Percentiles rank a stretch among this genome's conserved stretches.
phyloP scores from a whole-genome alignment of 257 asterid genomes.

The Solanum lycopersicoides region DNA sequence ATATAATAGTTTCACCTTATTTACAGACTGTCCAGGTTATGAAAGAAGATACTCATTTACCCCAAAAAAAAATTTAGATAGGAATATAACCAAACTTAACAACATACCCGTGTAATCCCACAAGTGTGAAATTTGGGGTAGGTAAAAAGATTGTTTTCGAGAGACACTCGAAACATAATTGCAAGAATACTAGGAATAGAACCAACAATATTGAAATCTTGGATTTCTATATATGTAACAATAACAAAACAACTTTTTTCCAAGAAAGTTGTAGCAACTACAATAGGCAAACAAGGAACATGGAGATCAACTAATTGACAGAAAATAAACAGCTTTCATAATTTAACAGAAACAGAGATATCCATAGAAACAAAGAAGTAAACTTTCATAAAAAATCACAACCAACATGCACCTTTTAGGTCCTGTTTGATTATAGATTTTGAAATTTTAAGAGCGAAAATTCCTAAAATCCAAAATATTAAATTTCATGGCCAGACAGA shows the following conservation, averaged over 20 bases:
- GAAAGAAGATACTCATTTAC: neutral
- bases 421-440: neutral
- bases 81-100: neutral
- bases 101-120: neutral
- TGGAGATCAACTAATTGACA: neutral
- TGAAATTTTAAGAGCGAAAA: neutral
- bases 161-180: too few relatives aligned
- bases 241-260: neutral
- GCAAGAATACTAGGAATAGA: neutral
- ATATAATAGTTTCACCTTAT: slow-evolving; percentile 3
- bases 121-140: neutral
- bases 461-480: neutral
- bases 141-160: neutral
- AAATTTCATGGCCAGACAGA: neutral
- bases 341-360: neutral
- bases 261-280: neutral
- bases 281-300: neutral
- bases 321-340: neutral
- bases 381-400: neutral
- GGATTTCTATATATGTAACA: neutral
- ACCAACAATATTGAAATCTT: neutral
- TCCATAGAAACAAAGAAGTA: neutral
- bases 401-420: neutral
- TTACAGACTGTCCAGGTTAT: neutral
- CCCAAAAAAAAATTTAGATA: neutral